Evolutionary conservation across 2,329 filamentous ascomycete genomes (phyloP).

Genomic region (Penicillium freii): DNA sequence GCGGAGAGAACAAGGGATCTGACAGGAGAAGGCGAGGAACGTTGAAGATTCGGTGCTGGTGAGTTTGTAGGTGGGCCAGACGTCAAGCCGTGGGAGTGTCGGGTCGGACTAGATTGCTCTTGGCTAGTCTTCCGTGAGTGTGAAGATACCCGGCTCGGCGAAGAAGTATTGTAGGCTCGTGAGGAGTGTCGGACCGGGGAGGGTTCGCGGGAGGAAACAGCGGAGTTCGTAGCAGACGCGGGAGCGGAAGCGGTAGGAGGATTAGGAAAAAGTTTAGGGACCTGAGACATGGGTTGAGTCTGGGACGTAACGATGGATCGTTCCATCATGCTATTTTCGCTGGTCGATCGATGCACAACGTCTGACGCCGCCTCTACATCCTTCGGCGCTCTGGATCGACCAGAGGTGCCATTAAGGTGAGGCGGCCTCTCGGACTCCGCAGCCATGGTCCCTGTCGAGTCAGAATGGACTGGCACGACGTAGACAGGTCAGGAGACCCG

Average conservation of each 20-base stretch:
- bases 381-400: conserved; percentile 30
- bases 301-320: conserved; percentile 30
- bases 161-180: conserved; percentile 31
- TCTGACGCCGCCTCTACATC: conserved; percentile 28
- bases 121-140: conserved; percentile 67
- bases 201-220: conserved; percentile 49
- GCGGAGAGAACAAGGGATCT: conserved; percentile 65
- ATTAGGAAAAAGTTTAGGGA: conserved; percentile 34
- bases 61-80: conserved; percentile 45
- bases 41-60: conserved; percentile 62
- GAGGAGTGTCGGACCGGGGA: conserved; percentile 44
- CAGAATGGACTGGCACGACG: conserved; percentile 29
- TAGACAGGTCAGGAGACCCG: conserved; percentile 37
- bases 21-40: conserved; percentile 65
- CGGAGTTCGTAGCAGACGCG: conserved; percentile 46
- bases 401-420: conserved; percentile 32
- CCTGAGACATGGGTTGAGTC: conserved; percentile 30
- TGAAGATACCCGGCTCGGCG: conserved; percentile 39
- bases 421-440: conserved; percentile 40
- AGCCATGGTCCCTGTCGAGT: conserved; percentile 33
- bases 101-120: conserved; percentile 60
- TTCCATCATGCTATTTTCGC: conserved; percentile 32
- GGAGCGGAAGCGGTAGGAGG: conserved; percentile 30
- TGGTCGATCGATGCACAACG: conserved; percentile 28
- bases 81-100: conserved; percentile 46